A percentile compares a stretch with the other conserved stretches of the same genome.
Conservation (phyloP, 495 filamentous ascomycete species). For the Tuber brumale region DNA sequence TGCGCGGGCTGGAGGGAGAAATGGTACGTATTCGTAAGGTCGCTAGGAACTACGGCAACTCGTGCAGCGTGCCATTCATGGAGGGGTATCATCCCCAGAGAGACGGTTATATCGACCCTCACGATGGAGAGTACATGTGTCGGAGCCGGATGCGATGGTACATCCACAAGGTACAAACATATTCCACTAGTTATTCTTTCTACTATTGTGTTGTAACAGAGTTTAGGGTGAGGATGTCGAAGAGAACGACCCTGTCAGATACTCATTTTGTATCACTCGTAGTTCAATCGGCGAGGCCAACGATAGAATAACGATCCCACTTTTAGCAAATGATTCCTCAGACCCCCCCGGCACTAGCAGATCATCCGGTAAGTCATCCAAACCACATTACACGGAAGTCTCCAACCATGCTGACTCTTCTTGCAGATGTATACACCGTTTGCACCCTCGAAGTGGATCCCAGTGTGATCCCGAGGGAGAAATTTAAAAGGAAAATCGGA, state of each 20-base stretch:
- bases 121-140: slow-evolving; percentile 9
- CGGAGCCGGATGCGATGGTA: slow-evolving; percentile 7
- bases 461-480: slow-evolving; percentile 15
- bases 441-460: slow-evolving; percentile 19
- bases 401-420: neutral
- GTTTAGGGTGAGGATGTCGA: slow-evolving; percentile 15
- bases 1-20: slow-evolving; percentile 9
- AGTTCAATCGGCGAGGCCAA: neutral
- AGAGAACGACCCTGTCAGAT: slow-evolving; percentile 8
- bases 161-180: slow-evolving; percentile 7
- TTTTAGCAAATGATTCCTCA: neutral
- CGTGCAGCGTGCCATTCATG: neutral
- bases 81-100: slow-evolving; percentile 9
- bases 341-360: neutral
- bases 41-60: slow-evolving; percentile 9
- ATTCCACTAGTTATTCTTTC: neutral
- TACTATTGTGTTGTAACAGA: neutral
- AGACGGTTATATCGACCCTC: neutral
- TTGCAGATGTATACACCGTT: slow-evolving; percentile 2
- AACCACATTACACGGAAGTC: neutral
- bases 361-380: neutral
- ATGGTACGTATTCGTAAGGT: slow-evolving; percentile 15
- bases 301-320: neutral
- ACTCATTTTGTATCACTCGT: neutral
- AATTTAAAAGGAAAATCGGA: slow-evolving; percentile 11